Base-by-base conservation (phyloP, 352 stramenopile species). In the Aphanomyces invadans region DNA sequence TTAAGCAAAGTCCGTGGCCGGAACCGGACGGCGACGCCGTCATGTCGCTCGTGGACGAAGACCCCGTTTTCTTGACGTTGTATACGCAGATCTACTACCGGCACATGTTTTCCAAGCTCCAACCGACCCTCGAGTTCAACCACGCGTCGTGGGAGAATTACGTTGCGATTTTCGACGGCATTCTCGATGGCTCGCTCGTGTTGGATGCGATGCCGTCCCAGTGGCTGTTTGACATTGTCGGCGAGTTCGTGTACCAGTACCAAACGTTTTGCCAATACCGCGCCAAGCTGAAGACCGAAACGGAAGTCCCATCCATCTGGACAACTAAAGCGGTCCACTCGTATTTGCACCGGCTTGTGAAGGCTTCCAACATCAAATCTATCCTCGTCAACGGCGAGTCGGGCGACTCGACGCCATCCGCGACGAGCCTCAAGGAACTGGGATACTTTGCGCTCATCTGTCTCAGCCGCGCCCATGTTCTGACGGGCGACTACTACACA, bases 171-270 rank as follows among this genome's bases (percentile, higher is more conserved):
- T 98, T 99, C 68, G 93, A 98, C 67, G 82, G 89, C 59, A 81
- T 98, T 23, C 73, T 98, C 59, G 77, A 91, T 59, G 75, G 90
- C 46, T 88, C 76, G 67, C 73, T 92, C 46, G 82, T 92, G 44
- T 73, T 95, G 7, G 80, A 93, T 62, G 77, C 71, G 48, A 78
- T 99, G 54, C 87, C 97, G 17, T 87, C 95, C 7, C 91, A 98
- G 75, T 99, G 97, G 97, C 82, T 96, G 45, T 99, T 99, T 76
- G 96, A 99, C 79, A 96, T 99, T 70, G 79, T 99, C 12, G 88
- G 98, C 70, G 97, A 99, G 81, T 99, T 99, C 71, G 89, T 99
- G 1, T 99, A 99, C 79, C 96, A 99, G 79, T 99, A 98, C 81
- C 96, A 99, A 79, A 95, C 90, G 65, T 99, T 98, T 74, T 98